Conservation (phyloP, 2,329 filamentous ascomycete species). For the Paramyrothecium sp. region DNA sequence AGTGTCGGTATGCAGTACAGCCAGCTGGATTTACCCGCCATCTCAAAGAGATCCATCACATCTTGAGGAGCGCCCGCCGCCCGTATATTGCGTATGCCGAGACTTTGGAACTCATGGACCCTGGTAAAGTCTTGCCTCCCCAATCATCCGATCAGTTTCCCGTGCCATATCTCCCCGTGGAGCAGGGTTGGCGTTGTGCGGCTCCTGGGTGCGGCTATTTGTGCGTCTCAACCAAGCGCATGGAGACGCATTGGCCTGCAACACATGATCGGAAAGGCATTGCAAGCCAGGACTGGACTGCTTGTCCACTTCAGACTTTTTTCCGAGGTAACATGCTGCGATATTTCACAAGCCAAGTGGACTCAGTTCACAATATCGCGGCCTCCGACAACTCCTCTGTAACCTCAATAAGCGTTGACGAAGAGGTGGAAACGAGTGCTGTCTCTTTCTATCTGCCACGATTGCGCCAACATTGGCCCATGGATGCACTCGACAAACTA, state of each 20-base stretch:
- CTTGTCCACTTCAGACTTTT: slow-evolving; percentile 9
- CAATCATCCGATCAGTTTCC: slow-evolving; percentile 4
- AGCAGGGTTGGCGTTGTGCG: slow-evolving; percentile 6
- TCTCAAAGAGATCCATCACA: slow-evolving; percentile 13
- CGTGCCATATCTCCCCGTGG: slow-evolving; percentile 4
- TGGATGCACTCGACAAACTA: not conserved
- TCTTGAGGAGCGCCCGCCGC: slow-evolving; percentile 5
- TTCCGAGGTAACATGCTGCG: slow-evolving; percentile 12
- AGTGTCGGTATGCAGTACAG: slow-evolving; percentile 12
- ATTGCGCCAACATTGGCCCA: not conserved
- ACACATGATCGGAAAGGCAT: slow-evolving; percentile 5
- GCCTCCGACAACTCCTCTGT: too few species aligned
- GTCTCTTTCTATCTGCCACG: not conserved
- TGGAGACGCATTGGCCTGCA: slow-evolving; percentile 12
- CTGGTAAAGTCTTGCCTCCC: slow-evolving; percentile 1
- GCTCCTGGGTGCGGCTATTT: slow-evolving; percentile 5
- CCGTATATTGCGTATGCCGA: slow-evolving; percentile 8
- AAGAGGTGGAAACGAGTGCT: not conserved
- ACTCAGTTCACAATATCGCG: not conserved
- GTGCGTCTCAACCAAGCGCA: slow-evolving; percentile 13
- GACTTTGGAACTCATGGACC: not conserved
- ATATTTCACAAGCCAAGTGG: slow-evolving; percentile 7
- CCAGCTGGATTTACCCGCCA: slow-evolving; percentile 8
- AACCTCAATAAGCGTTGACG: too few species aligned
- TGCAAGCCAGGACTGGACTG: slow-evolving; percentile 5